A percentile compares a stretch with the other conserved stretches of the same genome.
Evolutionary conservation across 176 grass and related monocot genomes (phyloP).

Genomic region (Neostapfia colusana): DNA sequence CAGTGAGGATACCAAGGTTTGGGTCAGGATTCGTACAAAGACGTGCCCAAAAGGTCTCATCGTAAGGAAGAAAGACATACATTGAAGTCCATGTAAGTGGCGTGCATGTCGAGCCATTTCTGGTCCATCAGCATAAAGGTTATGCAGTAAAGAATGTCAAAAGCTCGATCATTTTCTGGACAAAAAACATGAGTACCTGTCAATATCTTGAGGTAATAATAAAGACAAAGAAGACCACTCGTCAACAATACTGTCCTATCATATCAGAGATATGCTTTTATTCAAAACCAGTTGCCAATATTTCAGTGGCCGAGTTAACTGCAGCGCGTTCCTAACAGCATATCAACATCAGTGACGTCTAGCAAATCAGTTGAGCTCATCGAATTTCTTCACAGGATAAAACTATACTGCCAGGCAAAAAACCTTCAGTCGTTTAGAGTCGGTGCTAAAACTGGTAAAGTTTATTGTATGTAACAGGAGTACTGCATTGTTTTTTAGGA

Average conservation of each 20-base stretch:
- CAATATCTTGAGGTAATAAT: background rate
- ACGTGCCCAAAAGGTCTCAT: background rate
- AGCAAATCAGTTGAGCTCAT: background rate
- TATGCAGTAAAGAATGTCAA: conserved; percentile 95
- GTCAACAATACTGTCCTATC: background rate
- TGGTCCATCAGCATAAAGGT: conserved; percentile 93
- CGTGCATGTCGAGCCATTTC: conserved; percentile 91
- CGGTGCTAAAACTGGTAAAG: background rate
- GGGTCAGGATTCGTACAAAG: conserved; percentile 23
- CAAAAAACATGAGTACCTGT: conserved; percentile 26
- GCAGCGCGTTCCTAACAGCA: background rate
- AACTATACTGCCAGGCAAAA: background rate
- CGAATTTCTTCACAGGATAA: conserved; percentile 14
- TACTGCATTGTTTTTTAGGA: background rate
- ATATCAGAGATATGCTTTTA: background rate
- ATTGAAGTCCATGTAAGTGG: conserved; percentile 96
- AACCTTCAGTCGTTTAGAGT: background rate
- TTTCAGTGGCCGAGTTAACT: background rate
- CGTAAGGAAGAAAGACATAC: conserved; percentile 49
- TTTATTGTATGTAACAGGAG: background rate
- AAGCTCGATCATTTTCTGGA: conserved; percentile 87
- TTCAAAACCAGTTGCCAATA: background rate
- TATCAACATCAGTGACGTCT: background rate
- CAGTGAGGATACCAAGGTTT: conserved; percentile 15
- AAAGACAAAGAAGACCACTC: background rate